A percentile compares a stretch with the other conserved stretches of the same genome.
Evolutionary conservation across 768 basidiomycete species (phyloP).

Genomic region (Wakefieldia striispora): DNA sequence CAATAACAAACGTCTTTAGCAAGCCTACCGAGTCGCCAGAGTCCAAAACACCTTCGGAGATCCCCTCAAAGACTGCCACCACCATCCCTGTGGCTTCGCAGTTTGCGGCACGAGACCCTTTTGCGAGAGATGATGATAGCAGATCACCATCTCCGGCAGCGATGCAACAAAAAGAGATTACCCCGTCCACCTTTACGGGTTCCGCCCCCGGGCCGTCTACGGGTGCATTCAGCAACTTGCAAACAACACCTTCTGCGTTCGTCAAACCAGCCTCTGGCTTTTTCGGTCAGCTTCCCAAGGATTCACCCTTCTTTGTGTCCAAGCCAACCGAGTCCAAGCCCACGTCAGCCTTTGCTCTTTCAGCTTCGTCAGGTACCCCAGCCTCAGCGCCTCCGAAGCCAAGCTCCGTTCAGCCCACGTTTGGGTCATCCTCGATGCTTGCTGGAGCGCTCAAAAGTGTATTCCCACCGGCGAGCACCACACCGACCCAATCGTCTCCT

Average conservation of each 20-base stretch:
- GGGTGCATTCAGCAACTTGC: slow-evolving; percentile 42
- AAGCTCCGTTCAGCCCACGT: slow-evolving; percentile 29
- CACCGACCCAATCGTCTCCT: slow-evolving; percentile 12
- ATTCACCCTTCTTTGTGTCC: slow-evolving; percentile 56
- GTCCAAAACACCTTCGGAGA: slow-evolving; percentile 11
- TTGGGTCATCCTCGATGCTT: slow-evolving; percentile 39
- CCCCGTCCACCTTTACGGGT: slow-evolving; percentile 17
- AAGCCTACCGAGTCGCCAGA: slow-evolving; percentile 10
- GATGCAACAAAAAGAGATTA: slow-evolving; percentile 2
- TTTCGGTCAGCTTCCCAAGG: slow-evolving; percentile 34
- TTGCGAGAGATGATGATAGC: slow-evolving; percentile 19
- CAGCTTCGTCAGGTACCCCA: slow-evolving; percentile 13
- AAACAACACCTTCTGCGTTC: slow-evolving; percentile 34
- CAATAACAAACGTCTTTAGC: slow-evolving; percentile 4
- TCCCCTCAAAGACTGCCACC: slow-evolving; percentile 2
- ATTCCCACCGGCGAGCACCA: slow-evolving; percentile 10
- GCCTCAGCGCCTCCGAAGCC: slow-evolving; percentile 24
- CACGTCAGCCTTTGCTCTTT: slow-evolving; percentile 39
- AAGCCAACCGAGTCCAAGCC: slow-evolving; percentile 30
- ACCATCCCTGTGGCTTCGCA: slow-evolving; percentile 2
- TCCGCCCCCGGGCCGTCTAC: slow-evolving; percentile 25
- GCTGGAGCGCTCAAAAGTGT: slow-evolving; percentile 19
- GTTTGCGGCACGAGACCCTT: slow-evolving; percentile 11
- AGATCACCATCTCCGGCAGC: slow-evolving; percentile 28
- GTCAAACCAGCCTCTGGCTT: slow-evolving; percentile 36